These are phyloP conservation scores for Picochlorum sp. DNA, from an alignment of 139 green algal genomes.

Conservation along the genomic window DNA sequence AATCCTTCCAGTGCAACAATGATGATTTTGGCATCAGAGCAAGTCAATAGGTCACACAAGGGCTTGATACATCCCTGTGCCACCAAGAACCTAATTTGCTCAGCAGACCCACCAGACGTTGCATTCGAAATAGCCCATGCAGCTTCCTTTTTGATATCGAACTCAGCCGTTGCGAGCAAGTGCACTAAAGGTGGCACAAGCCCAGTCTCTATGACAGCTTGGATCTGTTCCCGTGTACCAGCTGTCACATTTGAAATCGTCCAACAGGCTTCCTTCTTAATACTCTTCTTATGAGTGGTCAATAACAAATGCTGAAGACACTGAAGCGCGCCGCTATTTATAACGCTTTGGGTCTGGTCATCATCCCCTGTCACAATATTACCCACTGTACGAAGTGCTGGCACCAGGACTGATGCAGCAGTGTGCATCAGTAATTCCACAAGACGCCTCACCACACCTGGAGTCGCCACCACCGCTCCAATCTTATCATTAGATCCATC, in stretches of 20 bases:
- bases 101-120: constrained; percentile 80
- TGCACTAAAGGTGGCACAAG: constrained; percentile 86
- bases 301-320: constrained; percentile 89
- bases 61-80: constrained; percentile 82
- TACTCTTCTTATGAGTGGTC: constrained; percentile 94
- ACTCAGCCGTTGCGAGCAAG: constrained; percentile 80
- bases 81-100: constrained; percentile 85
- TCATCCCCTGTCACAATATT: constrained; percentile 99
- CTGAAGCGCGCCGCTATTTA: constrained; percentile 93
- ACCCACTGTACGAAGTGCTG: constrained; percentile 93
- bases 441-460: constrained; percentile 80
- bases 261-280: constrained; percentile 99
- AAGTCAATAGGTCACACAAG: constrained; percentile 91
- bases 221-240: constrained; percentile 97
- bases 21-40: constrained; percentile 86
- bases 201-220: constrained; percentile 81
- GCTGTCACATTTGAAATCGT: constrained; percentile 99
- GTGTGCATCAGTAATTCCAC: constrained; percentile 74
- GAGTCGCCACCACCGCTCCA: constrained; percentile 90
- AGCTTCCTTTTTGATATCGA: constrained; percentile 99
- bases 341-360: constrained; percentile 93
- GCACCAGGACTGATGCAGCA: constrained; percentile 78
- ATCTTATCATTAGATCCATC: constrained; percentile 99
- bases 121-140: constrained; percentile 99
- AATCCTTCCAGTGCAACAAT: constrained; percentile 95